Evolutionary conservation across 2,329 filamentous ascomycete genomes (phyloP), one percentile per base, ranked within the genome.

Genomic region (Torrubiella hemipterigena): DNA sequence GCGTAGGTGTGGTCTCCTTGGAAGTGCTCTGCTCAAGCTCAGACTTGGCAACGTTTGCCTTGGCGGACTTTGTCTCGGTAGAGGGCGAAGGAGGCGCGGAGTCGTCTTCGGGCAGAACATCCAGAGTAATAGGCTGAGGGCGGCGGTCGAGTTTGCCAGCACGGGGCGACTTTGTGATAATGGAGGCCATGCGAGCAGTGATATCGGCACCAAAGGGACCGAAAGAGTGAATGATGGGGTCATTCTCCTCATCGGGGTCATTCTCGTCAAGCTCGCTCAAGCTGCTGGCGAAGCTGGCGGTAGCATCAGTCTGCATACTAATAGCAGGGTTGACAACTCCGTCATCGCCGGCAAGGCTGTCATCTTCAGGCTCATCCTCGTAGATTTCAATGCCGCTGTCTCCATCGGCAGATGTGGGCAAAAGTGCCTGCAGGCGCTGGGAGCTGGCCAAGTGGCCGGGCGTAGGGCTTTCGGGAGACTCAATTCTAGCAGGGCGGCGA

Each of bases 211-310:
- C 86, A 48, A 83, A 93, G 1, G 86, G 85, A 12, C 86, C 87
- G 43, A 95, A 95, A 0, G 87, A 94, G 54, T 91, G 83, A 13
- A 95, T 66, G 33, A 94, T 77, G 3, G 87, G 87, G 44, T 96
- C 91, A 41, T 95, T 95, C 56, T 96, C 89, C 60, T 95, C 87
- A 44, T 89, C 81, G 1, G 82, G 78, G 40, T 93, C 76, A 30
- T 83, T 78, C 32, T 80, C 73, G 13, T 80, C 76, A 5, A 59
- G 52, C 32, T 55, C 59, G 10, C 58, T 62, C 17, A 69, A 55
- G 31, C 75, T 72, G 47, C 69, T 76, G 7, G 64, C 67, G 50
- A 70, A 73, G 46, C 63, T 69, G 32, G 61, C 59, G n/a, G 59
- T 59, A 16, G 55, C 46, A 20, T 70, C 65, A 8, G 66, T 68